These are phyloP conservation scores for Rhamnella rubrinervis DNA, from an alignment of 331 rosid genomes.

Conservation along the genomic window DNA sequence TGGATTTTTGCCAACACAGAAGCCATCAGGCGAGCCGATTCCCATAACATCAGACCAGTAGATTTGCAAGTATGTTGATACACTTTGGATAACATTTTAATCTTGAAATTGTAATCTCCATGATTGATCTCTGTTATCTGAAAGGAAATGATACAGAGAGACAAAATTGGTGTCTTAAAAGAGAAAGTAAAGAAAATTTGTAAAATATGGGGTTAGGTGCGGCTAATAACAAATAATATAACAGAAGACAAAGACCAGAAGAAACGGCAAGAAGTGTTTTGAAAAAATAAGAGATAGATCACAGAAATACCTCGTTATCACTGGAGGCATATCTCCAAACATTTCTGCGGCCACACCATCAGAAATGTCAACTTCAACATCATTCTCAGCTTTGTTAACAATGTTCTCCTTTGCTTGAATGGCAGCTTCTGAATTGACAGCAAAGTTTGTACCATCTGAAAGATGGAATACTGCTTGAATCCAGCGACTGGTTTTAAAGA, in stretches of 20 bases:
- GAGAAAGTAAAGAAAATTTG: neutral
- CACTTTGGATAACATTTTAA: conserved; percentile 63
- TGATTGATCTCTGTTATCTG: conserved; percentile 56
- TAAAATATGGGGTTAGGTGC: too few relatives aligned
- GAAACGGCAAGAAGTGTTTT: neutral
- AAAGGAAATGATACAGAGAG: neutral
- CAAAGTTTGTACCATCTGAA: conserved; percentile 42
- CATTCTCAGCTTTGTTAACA: conserved; percentile 27
- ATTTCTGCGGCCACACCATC: conserved; percentile 66
- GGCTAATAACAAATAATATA: neutral
- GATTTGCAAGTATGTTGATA: conserved; percentile 89
- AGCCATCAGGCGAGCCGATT: conserved; percentile 90
- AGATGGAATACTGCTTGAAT: conserved; percentile 72
- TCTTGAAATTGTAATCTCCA: conserved; percentile 61
- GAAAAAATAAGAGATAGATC: neutral
- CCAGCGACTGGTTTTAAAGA: conserved; percentile 66
- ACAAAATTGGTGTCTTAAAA: neutral
- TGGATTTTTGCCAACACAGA: conserved; percentile 72
- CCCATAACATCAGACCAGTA: conserved; percentile 94
- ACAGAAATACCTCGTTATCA: conserved; percentile 48
- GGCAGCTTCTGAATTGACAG: conserved; percentile 33
- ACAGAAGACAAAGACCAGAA: neutral
- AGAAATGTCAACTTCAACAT: conserved; percentile 58
- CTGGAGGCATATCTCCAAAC: conserved; percentile 57
- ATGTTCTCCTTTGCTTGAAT: conserved; percentile 26